Evolutionary conservation across 1,284 basidiomycete species (phyloP), one percentile per base, ranked within the genome.

Genomic region (Apiotrichum montevideense): DNA sequence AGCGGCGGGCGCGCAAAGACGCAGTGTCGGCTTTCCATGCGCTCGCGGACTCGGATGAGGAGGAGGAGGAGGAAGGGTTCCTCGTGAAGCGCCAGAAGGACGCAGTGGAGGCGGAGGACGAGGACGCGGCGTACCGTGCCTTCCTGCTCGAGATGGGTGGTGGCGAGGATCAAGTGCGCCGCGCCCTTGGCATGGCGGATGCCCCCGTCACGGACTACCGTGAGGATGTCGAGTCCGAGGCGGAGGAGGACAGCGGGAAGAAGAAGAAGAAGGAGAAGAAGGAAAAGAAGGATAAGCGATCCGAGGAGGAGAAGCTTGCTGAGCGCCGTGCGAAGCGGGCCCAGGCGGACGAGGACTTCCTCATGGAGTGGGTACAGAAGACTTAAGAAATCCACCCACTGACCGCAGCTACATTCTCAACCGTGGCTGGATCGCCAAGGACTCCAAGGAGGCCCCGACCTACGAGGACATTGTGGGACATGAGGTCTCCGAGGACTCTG

Each of bases 401-500:
- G 37, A 51, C 51, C 0, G 1, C 62, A 95, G 92, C 74, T 97
- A 95, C 74, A 95, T 97, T 61, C 79, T 95, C 21, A 92, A 93
- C 72, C 88, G 93, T 41, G 93, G 93, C 1, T 97, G 93, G 93
- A 86, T 97, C 56, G 93, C 96, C 75, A 83, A 83, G 52, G 80
- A 84, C 3, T 77, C 80, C 8, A 80, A 82, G 32, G 85, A 84
- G 55, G 79, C 92, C 4, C 91, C 90, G 5, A 93, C 90, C 0
- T 92, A 92, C 73, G 78, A 83, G 46, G 90, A 94, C 71, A 80
- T 94, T 40, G 85, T 86, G 13, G 70, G 66, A 5, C 54, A 57
- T 42, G 53, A 63, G 33, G 29, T 29, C 3, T 51, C 51, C 3
- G 69, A 69, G 9, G 63, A 58, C 21, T 69, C 64, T 15, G 69